Evolutionary conservation across 176 grass and related monocot species (phyloP).

Genomic region (Cenchrus fungigraminus): DNA sequence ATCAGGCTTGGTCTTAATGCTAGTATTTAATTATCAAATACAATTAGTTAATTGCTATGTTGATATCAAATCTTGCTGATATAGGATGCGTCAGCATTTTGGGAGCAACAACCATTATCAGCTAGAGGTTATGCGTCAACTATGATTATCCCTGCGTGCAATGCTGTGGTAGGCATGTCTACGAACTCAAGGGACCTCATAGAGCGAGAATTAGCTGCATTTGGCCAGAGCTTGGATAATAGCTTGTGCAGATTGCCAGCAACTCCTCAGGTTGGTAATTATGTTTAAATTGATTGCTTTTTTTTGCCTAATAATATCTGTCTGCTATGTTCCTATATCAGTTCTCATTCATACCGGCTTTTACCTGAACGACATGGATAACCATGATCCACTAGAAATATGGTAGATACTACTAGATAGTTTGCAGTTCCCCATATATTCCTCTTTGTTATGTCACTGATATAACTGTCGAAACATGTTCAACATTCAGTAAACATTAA

Average conservation of each 20-base stretch:
- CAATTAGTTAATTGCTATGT: slow-evolving; percentile 18
- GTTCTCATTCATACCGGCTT: neutral
- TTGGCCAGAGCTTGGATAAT: slow-evolving; percentile 93
- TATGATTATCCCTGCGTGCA: slow-evolving; percentile 86
- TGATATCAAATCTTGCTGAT: slow-evolving; percentile 18
- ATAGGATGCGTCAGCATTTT: slow-evolving; percentile 95
- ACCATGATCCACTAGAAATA: slow-evolving; percentile 2
- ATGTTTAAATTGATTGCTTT: neutral
- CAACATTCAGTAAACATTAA: neutral
- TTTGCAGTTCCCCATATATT: neutral
- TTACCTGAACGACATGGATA: neutral
- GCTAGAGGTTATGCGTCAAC: slow-evolving; percentile 84
- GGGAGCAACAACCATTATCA: slow-evolving; percentile 93
- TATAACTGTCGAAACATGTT: slow-evolving; percentile 12
- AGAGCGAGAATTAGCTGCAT: slow-evolving; percentile 80
- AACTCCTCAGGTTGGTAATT: slow-evolving; percentile 80
- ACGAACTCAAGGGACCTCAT: slow-evolving; percentile 87
- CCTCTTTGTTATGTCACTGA: neutral
- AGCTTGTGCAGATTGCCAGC: slow-evolving; percentile 87
- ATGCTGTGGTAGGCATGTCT: slow-evolving; percentile 84
- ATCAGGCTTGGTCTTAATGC: slow-evolving; percentile 10
- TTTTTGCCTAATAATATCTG: neutral
- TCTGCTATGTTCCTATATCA: neutral
- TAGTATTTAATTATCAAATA: slow-evolving; percentile 4
- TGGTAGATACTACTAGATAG: neutral